Base-by-base conservation (phyloP, 139 green algal genomes). In the Medakamo hakoo region DNA sequence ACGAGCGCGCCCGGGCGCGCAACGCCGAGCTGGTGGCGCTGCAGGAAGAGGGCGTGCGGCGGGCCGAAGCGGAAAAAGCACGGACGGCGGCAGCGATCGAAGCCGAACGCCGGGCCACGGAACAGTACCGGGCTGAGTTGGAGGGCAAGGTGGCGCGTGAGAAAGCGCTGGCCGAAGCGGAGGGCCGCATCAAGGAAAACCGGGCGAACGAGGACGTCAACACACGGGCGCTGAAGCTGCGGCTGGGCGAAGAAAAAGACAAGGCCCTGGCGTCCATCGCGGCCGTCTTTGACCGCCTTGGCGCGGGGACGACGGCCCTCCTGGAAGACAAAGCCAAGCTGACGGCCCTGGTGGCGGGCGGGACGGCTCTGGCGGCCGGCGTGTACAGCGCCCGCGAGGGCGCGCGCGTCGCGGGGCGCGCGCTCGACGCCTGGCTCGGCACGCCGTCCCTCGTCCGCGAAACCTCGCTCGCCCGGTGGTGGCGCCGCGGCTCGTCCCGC, bases 151-250 rank as follows among this genome's bases (percentile, higher is more conserved):
- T 95, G 3, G 82, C 96, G 74, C 74, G 83, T 21, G 86, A 95
- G 65, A 86, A 81, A 66, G 86, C 86, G 4, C 72, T 96, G 55
- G 88, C 89, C 25, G 93, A 99, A 73, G 93, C 91, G 9, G 89
- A 97, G 75, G 93, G 87, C 4, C 74, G 91, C 31, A 85, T 85
- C 29, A 76, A 80, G 63, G 93, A 99, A 77, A 75, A 79, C 22
- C 75, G 91, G 1, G 78, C 86, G 66, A 98, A 96, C 71, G 92
- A 96, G 73, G 93, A 99, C 73, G 80, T 99, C 48, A 94, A 95
- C 80, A 68, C 88, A 9, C 69, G 75, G 40, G 69, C 80, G 69
- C 68, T 87, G 63, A 30, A 74, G 57, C 58, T 81, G 27, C 76
- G 81, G 59, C 48, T 83, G 27, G 76, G 87, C 23, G 81, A 85